Evolutionary conservation across 1,139 yeast species (phyloP).

Genomic region (Blastobotrys arbuscula): DNA sequence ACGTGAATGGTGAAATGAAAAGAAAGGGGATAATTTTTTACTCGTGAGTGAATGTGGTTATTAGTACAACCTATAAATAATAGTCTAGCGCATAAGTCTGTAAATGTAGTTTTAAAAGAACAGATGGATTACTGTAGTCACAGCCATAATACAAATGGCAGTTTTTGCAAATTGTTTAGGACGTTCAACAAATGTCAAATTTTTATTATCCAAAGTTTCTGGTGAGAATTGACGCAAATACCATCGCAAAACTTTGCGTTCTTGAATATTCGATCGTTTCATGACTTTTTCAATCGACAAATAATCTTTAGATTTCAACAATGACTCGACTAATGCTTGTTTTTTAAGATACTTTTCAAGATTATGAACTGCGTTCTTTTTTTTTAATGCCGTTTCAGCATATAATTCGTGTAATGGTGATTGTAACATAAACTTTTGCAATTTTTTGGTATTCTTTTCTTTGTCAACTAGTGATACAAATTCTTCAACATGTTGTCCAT

Average conservation of each 20-base stretch:
- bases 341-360: not conserved
- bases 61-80: no score
- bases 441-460: not conserved
- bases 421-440: not conserved
- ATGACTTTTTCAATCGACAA: not conserved
- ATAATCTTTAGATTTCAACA: not conserved
- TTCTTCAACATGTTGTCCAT: not conserved
- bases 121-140: not conserved
- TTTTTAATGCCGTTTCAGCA: slow-evolving; percentile 4
- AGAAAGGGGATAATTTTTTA: no score
- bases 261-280: not conserved
- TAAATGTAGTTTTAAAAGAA: not conserved
- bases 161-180: not conserved
- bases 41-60: no score
- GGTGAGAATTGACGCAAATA: not conserved
- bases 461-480: not conserved
- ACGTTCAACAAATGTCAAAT: not conserved
- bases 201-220: not conserved
- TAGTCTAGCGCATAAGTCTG: no score
- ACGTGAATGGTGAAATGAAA: no score
- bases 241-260: slow-evolving; percentile 5
- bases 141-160: not conserved
- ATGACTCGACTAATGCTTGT: not conserved
- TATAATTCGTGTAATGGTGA: slow-evolving; percentile 9
- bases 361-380: not conserved